These are phyloP conservation scores for Zymoseptoria pseudotritici DNA, from an alignment of 2,329 filamentous ascomycete species.

Conservation along the genomic window DNA sequence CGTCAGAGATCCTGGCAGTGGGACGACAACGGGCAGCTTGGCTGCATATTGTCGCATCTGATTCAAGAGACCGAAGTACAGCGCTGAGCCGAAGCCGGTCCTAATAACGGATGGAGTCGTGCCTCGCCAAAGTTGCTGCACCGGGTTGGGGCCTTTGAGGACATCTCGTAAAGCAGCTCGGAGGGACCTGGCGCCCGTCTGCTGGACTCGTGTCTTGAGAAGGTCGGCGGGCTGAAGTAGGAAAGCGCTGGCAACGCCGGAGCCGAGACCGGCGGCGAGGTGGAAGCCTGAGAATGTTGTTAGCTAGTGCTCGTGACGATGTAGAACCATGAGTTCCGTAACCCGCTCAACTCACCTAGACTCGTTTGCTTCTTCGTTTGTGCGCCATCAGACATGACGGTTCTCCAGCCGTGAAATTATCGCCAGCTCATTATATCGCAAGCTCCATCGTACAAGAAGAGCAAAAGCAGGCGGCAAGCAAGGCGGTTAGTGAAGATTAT, in stretches of 20 bases:
- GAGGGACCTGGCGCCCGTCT: constrained; percentile 62
- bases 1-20: constrained; percentile 4
- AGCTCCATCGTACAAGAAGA: background rate
- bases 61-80: constrained; percentile 90
- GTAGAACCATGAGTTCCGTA: background rate
- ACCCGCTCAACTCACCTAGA: constrained; percentile 34
- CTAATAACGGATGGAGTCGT: constrained; percentile 87
- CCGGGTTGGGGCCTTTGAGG: constrained; percentile 55
- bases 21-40: constrained; percentile 17
- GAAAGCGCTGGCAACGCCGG: constrained; percentile 79
- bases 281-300: constrained; percentile 57
- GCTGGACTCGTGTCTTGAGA: constrained; percentile 92
- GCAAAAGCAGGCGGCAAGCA: background rate
- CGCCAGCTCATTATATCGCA: background rate
- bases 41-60: constrained; percentile 38
- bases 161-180: constrained; percentile 62
- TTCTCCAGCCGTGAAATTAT: constrained; percentile 1
- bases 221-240: constrained; percentile 92
- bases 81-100: constrained; percentile 83
- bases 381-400: constrained; percentile 47
- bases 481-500: background rate
- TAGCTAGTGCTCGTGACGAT: background rate
- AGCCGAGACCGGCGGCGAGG: constrained; percentile 80
- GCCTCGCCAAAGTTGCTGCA: constrained; percentile 81
- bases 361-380: constrained; percentile 40